Base-by-base conservation (phyloP, 441 rosid genomes). In the Codiaeum variegatum region DNA sequence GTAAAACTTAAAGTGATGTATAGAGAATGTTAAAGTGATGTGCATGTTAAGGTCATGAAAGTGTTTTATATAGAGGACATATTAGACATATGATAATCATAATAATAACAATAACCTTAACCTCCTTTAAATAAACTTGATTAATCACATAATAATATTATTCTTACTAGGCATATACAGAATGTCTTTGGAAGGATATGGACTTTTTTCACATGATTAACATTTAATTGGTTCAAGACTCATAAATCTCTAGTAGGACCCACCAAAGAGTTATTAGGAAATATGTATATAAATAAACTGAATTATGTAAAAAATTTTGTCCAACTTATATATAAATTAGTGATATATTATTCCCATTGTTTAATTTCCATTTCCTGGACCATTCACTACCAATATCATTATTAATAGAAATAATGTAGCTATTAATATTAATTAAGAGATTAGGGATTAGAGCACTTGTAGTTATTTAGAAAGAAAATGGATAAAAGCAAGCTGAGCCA, bases 151-250 rank as follows among this genome's bases (percentile, higher is more conserved):
- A 36, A 19, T 46, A 11, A n/a, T 24, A 47, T 3, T 15, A 16
- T 29, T 44, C 42, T 31, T 21, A 31, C 3, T 15, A 56, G 18
- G 32, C 62, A 44, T 71, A 4, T 60, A 71, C 76, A 66, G 71
- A 66, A 66, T 73, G 76, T 66, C 56, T 56, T 66, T 66, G 76
- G 29, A 58, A 26, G 76, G 62, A 62, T 71, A 34, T 73, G 47
- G 63, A 56, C 54, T 75, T 52, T 54, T 40, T 46, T 31, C 70
- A 73, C 71, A 73, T 73, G 58, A 28, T 66, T 21, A 51, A 21
- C 64, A 65, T n/a, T 10, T 9, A 40, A 6, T 24, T 32, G 42
- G 19, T 15, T 29, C 55, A 38, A 16, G 67, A 23, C 66, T 34
- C 31, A 29, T 15, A 28, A 21, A 23, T 74, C 49, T 62, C 36